Evolutionary conservation across 257 asterid genomes (phyloP), one percentile per base, ranked within the genome.

Genomic region (Solanum virginianum): DNA sequence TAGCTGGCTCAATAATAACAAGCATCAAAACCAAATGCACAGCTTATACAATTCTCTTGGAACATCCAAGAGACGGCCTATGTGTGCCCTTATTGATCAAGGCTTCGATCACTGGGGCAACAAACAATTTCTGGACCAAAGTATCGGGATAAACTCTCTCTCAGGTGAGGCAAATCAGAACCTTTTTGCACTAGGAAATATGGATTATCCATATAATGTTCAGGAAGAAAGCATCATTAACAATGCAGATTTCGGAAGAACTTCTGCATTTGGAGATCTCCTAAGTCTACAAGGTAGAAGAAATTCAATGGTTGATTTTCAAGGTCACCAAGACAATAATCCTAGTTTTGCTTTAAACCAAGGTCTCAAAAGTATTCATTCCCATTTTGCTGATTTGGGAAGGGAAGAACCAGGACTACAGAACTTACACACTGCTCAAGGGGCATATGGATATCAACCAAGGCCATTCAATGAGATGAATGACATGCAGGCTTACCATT

Each of bases 401-500:
- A 86, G 80, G 16, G 24, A 26, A 81, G 87, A 77, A 82, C 71
- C 90, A 71, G 88, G 72, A 69, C 51, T 80, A 56, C 80, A 69
- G 7, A 87, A 66, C 9, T 82, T 85, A 72, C 81, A 82, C 26
- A 32, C 62, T 68, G 88, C 72, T 20, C 79, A 66, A 26, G 89
- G 90, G 20, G 62, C 82, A 74, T 65, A 82, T 5, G 88, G 80
- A 70, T 83, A 84, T 68, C 82, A 86, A 47, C 68, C 80, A 81
- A 85, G 86, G 47, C 86, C 85, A 29, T 83, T 89, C 39, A 36
- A 29, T 66, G 60, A 17, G 86, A 86, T 80, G 80, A 86, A 83
- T 84, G 68, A 85, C 71, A 43, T 85, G 89, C 87, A 84, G 36
- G 88, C 85, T 39, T 74, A 88, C 84, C 87, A 84, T 88, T 63